phyloP scores from a whole-genome alignment of 148 eudicot genomes.

The Beta vulgaris region DNA sequence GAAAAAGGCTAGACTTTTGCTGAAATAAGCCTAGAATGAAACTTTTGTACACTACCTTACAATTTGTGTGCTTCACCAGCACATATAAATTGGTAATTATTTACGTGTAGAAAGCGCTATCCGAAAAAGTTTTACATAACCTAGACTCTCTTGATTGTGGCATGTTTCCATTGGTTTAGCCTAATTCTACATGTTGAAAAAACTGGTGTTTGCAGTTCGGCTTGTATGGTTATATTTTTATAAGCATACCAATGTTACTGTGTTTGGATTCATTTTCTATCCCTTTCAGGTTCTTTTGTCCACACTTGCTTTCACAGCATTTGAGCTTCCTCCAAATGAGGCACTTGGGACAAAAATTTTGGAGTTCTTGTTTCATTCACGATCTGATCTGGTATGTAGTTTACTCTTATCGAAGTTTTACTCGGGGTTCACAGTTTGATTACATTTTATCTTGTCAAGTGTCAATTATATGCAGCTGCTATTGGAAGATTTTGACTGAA shows the following conservation, averaged over 20 bases:
- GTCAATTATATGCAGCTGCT: neutral
- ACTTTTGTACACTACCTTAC: neutral
- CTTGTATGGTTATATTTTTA: neutral
- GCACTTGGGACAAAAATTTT: slow-evolving; percentile 84
- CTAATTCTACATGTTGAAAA: slow-evolving; percentile 2
- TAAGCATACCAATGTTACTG: neutral
- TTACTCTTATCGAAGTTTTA: slow-evolving; percentile 2
- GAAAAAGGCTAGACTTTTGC: neutral
- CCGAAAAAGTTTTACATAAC: neutral
- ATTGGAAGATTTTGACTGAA: slow-evolving; percentile 5
- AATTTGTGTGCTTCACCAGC: neutral
- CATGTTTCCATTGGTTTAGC: neutral
- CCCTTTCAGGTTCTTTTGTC: slow-evolving; percentile 66
- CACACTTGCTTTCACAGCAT: slow-evolving; percentile 91
- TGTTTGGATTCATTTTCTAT: neutral
- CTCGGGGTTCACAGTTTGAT: slow-evolving; percentile 4
- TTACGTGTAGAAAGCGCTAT: neutral
- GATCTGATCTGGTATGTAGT: slow-evolving; percentile 77
- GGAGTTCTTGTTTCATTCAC: slow-evolving; percentile 83
- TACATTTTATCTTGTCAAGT: neutral
- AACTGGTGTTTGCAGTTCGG: neutral
- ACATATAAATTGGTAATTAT: neutral
- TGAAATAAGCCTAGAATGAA: neutral
- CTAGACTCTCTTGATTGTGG: neutral
- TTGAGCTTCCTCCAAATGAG: slow-evolving; percentile 96